Conservation (phyloP, 2,329 filamentous ascomycete species). For the Torrubiella hemipterigena region DNA sequence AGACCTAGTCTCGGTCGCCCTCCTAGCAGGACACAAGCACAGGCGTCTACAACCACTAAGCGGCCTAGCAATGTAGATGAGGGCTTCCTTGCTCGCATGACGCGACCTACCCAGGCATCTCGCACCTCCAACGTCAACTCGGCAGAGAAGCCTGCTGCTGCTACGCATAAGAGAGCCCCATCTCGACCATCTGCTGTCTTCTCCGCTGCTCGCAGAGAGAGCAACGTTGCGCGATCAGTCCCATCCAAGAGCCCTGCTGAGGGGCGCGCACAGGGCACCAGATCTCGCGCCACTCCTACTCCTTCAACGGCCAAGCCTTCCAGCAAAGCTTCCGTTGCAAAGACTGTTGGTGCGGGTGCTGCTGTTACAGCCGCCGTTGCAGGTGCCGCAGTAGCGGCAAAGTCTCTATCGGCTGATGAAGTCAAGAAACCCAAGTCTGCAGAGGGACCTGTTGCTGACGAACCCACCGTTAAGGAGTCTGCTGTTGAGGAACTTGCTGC, state of each 20-base stretch:
- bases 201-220: slow-evolving; percentile 4
- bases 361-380: not conserved
- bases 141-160: slow-evolving; percentile 41
- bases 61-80: slow-evolving; percentile 50
- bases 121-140: slow-evolving; percentile 49
- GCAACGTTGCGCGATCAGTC: slow-evolving; percentile 4
- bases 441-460: too few species aligned
- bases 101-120: slow-evolving; percentile 60
- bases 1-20: slow-evolving; percentile 45
- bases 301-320: not conserved
- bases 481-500: not conserved
- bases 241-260: slow-evolving; percentile 11
- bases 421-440: too few species aligned
- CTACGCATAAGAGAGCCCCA: slow-evolving; percentile 32
- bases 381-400: too few species aligned
- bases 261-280: slow-evolving; percentile 4
- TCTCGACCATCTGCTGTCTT: slow-evolving; percentile 1
- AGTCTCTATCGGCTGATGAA: too few species aligned
- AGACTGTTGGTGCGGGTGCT: not conserved
- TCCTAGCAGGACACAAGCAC: slow-evolving; percentile 37
- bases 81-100: slow-evolving; percentile 70
- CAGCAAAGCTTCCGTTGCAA: slow-evolving; percentile 2
- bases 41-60: slow-evolving; percentile 34
- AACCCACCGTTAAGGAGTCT: not conserved
- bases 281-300: slow-evolving; percentile 1